Evolutionary conservation across 169 alveolate species (phyloP), one percentile per base, ranked within the genome.

Genomic region (Cystoisospora suis): DNA sequence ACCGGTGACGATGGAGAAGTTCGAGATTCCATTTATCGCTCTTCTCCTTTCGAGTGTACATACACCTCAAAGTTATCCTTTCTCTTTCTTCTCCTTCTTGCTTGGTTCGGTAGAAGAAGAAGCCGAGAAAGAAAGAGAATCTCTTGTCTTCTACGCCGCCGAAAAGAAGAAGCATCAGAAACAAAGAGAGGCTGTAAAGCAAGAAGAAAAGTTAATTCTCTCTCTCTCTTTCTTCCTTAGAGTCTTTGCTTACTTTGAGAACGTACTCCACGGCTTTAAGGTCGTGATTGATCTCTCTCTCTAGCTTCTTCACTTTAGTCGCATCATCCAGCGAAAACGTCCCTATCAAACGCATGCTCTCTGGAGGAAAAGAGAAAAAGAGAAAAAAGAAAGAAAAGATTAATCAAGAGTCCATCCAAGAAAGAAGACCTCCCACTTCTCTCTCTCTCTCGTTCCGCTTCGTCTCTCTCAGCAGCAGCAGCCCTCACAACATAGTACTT

Each of bases 201-300:
- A n/a, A n/a, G n/a, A n/a, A n/a, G n/a, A n/a, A n/a, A n/a, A n/a
- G n/a, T n/a, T n/a, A n/a, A n/a, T n/a, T n/a, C n/a, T n/a, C n/a
- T n/a, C n/a, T n/a, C n/a, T n/a, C n/a, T n/a, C 2, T 36, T 6
- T 65, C 42, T 9, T 58, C 12, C 40, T 3, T 29, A 53, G 65
- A 59, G 5, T 2, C 38, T 29, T n/a, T 20, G 7, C 90, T 32
- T 42, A 81, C 90, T 75, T 46, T 58, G 7, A 81, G 29, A 47
- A 61, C 45, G 46, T 65, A 90, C 80, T 81, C 91, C 0, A 81
- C 79, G 0, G 91, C 94, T 59, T 91, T 91, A 36, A 86, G 69
- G 87, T 91, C 94, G 81, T 91, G 94, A 29, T 86, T 83, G 7
- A 91, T 86, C 27, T 29, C 20, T 23, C 20, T 40, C 75, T 91